A percentile compares a stretch with the other conserved stretches of the same genome.
Evolutionary conservation across 2,329 filamentous ascomycete species (phyloP).

Genomic region (Juglanconis juglandina): DNA sequence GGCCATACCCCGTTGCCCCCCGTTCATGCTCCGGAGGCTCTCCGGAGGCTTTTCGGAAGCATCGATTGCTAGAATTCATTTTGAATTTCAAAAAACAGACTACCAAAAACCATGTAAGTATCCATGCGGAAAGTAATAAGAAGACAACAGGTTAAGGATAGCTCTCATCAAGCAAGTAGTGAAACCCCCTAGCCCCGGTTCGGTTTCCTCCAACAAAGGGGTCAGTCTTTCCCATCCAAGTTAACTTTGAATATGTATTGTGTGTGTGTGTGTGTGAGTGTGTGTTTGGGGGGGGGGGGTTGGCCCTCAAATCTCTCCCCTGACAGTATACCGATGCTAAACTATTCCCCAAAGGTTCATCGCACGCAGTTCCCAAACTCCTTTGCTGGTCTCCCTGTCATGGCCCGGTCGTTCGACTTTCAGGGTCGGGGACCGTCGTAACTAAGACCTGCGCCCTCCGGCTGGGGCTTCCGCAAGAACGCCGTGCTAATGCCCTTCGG

Average conservation of each 20-base stretch:
- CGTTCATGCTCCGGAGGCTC: neutral
- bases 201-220: neutral
- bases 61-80: neutral
- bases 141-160: neutral
- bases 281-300: no score
- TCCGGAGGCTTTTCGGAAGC: neutral
- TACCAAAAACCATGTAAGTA: neutral
- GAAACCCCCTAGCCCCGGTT: neutral
- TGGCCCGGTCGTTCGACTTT: neutral
- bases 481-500: neutral
- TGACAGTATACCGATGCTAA: neutral
- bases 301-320: neutral
- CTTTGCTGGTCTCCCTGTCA: neutral
- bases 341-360: neutral
- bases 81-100: neutral
- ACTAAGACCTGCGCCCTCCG: neutral
- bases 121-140: neutral
- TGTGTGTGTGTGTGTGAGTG: no score
- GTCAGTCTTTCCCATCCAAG: neutral
- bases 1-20: neutral
- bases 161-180: neutral
- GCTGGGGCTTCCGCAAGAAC: neutral
- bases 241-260: neutral
- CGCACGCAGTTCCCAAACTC: neutral
- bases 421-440: neutral